Evolutionary conservation across 2,329 filamentous ascomycete genomes (phyloP).

Genomic region (Exutisphaerella laricina): DNA sequence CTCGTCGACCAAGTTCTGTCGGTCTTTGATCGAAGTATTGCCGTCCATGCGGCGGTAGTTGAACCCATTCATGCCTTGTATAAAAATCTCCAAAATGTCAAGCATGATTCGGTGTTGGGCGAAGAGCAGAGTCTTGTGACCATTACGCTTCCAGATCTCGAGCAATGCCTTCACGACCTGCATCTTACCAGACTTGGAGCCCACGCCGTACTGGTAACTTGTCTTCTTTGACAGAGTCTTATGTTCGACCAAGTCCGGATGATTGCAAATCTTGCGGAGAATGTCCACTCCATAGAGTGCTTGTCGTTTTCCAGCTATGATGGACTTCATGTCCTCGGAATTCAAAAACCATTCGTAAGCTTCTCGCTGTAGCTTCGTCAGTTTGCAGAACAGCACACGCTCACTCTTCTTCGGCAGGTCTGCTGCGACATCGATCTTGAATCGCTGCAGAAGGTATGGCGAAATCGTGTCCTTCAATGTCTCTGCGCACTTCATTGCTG

Average conservation of each 20-base stretch:
- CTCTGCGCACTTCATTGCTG: conserved; percentile 87
- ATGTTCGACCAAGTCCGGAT: conserved; percentile 80
- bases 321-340: conserved; percentile 80
- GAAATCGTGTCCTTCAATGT: conserved; percentile 90
- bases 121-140: conserved; percentile 90
- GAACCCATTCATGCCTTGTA: conserved; percentile 62
- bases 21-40: conserved; percentile 75
- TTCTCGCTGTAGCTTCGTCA: conserved; percentile 71
- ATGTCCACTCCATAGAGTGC: conserved; percentile 87
- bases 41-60: conserved; percentile 90
- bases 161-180: conserved; percentile 85
- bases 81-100: conserved; percentile 81
- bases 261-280: conserved; percentile 93
- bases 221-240: conserved; percentile 52
- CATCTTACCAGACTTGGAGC: conserved; percentile 86
- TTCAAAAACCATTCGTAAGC: conserved; percentile 75
- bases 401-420: conserved; percentile 95
- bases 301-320: conserved; percentile 67
- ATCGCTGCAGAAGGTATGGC: conserved; percentile 83
- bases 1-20: conserved; percentile 84
- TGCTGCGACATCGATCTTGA: conserved; percentile 89
- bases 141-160: conserved; percentile 83
- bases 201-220: conserved; percentile 71
- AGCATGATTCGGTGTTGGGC: conserved; percentile 93
- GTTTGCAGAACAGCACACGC: conserved; percentile 90